These are phyloP conservation scores for Aspergillus calidoustus DNA, from an alignment of 2,329 filamentous ascomycete species.

Conservation along the genomic window DNA sequence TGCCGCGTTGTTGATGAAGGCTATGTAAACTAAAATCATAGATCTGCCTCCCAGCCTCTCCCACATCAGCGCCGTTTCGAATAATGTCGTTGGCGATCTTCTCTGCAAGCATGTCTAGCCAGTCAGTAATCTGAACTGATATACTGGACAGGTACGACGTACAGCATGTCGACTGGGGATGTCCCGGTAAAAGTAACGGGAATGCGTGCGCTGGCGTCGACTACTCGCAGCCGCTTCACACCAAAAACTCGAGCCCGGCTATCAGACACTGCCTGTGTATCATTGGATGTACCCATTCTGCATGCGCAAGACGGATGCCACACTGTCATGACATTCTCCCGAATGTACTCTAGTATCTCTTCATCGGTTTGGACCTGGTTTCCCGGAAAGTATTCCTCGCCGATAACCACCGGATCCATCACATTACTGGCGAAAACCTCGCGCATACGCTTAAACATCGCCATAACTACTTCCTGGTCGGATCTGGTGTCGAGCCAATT, in stretches of 20 bases:
- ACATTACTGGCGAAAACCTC: constrained; percentile 34
- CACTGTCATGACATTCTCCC: constrained; percentile 32
- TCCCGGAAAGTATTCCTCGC: constrained; percentile 43
- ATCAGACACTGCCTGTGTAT: constrained; percentile 41
- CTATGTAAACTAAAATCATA: background rate
- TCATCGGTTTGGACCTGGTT: constrained; percentile 43
- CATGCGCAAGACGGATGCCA: constrained; percentile 43
- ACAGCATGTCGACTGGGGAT: constrained; percentile 44
- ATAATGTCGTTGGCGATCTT: constrained; percentile 38
- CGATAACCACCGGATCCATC: constrained; percentile 34
- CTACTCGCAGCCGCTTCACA: constrained; percentile 37
- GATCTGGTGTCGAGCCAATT: constrained; percentile 48
- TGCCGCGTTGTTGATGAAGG: background rate
- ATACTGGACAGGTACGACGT: constrained; percentile 18
- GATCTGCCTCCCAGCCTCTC: background rate
- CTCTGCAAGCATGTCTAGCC: constrained; percentile 42
- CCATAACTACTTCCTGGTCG: constrained; percentile 51
- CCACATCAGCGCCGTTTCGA: background rate
- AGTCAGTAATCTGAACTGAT: background rate
- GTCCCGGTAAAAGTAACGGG: constrained; percentile 42
- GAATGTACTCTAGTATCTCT: constrained; percentile 42
- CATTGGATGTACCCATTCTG: constrained; percentile 40
- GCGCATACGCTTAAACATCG: constrained; percentile 48
- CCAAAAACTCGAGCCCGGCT: constrained; percentile 34
- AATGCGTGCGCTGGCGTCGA: constrained; percentile 39